Conservation (phyloP, 225 moss, liverwort and hornwort species). For the Straminergon stramineum region DNA sequence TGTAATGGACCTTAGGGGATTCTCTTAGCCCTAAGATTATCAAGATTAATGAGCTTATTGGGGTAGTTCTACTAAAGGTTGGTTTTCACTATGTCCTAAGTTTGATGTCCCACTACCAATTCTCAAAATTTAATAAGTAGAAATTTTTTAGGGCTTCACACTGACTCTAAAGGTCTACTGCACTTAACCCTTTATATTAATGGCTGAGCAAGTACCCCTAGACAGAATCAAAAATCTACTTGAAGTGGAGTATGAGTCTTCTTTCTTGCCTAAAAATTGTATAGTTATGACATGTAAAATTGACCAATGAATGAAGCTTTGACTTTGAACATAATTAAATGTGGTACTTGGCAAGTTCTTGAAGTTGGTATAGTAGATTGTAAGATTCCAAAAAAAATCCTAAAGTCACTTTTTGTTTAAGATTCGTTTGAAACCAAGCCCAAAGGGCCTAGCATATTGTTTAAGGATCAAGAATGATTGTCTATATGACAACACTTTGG, state of each 20-base stretch:
- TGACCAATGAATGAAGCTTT: neutral
- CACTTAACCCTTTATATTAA: too few species aligned
- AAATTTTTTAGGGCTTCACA: neutral
- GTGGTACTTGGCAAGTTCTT: accelerated
- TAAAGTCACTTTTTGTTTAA: neutral
- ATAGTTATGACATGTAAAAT: accelerated
- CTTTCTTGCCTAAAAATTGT: neutral
- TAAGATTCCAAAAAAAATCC: neutral
- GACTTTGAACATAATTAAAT: neutral
- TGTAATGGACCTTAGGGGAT: neutral
- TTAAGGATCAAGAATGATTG: neutral
- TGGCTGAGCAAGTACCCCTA: accelerated
- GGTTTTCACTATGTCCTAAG: neutral
- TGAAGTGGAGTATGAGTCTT: accelerated
- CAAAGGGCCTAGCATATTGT: accelerated
- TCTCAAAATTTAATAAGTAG: neutral
- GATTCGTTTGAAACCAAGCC: neutral
- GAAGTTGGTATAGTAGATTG: neutral
- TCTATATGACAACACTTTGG: neutral
- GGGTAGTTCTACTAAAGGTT: neutral
- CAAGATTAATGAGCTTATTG: neutral
- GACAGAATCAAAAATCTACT: neutral
- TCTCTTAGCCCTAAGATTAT: too few species aligned
- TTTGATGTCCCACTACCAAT: neutral
- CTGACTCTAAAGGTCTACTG: accelerated